Evolutionary conservation across 495 filamentous ascomycete species (phyloP).

Genomic region (Hyaloscypha hepaticicola): DNA sequence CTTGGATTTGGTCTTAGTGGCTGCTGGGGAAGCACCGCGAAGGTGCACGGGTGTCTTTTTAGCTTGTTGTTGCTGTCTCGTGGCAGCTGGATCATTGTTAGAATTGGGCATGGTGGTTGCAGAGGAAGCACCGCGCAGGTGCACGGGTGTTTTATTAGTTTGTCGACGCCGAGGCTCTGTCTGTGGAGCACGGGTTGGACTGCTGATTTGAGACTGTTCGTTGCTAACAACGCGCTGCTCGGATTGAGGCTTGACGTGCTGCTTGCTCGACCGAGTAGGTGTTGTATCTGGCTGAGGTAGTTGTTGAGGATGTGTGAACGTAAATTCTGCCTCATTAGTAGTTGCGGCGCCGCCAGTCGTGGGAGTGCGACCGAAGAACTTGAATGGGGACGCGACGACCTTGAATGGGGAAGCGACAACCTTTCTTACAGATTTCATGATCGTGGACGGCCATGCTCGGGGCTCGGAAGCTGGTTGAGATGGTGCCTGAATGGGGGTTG

Average conservation of each 20-base stretch:
- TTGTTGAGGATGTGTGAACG: conserved; percentile 3
- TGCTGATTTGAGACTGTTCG: background rate
- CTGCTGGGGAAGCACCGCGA: no score
- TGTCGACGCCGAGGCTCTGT: conserved; percentile 3
- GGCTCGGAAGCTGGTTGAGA: background rate
- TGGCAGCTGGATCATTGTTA: background rate
- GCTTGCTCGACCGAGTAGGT: conserved; percentile 6
- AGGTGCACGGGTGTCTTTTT: no score
- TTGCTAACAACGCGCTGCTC: background rate
- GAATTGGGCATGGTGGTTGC: background rate
- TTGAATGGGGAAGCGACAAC: background rate
- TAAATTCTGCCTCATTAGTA: conserved; percentile 15
- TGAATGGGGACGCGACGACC: conserved; percentile 7
- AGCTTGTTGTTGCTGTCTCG: no score
- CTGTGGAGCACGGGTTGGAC: background rate
- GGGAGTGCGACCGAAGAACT: background rate
- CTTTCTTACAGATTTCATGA: no score
- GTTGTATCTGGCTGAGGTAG: background rate
- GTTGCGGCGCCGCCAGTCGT: background rate
- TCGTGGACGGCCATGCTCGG: conserved; percentile 6
- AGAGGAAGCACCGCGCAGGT: no score
- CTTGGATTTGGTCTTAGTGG: background rate
- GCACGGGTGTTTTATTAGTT: background rate
- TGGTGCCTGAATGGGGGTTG: background rate
- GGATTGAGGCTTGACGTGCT: conserved; percentile 5